Evolutionary conservation across 805 yeast genomes (phyloP).

Genomic region (Ogataea kodamae): DNA sequence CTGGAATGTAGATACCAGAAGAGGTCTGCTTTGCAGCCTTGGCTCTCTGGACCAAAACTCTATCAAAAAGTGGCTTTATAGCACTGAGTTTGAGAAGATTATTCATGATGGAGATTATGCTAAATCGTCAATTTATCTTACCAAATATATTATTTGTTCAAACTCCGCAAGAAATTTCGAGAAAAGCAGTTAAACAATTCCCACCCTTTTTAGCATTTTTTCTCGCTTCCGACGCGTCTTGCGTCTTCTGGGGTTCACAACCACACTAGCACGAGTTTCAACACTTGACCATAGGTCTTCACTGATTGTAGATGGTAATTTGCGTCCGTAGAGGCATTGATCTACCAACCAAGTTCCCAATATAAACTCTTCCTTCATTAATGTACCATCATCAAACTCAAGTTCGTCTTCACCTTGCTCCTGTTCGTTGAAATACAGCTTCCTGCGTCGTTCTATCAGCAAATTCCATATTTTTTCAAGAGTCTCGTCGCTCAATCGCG

Average conservation of each 20-base stretch:
- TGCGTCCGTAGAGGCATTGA: slow-evolving; percentile 91
- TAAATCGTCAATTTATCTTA: too few species aligned
- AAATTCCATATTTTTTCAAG: slow-evolving; percentile 70
- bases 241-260: slow-evolving; percentile 16
- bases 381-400: slow-evolving; percentile 72
- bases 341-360: slow-evolving; percentile 99
- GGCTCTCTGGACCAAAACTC: slow-evolving; percentile 91
- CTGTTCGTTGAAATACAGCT: slow-evolving; percentile 35
- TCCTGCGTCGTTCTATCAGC: slow-evolving; percentile 50
- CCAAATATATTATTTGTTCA: too few species aligned
- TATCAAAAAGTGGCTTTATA: slow-evolving; percentile 89
- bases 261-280: slow-evolving; percentile 32
- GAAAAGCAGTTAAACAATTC: slow-evolving; percentile 14
- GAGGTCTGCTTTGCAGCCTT: slow-evolving; percentile 92
- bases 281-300: slow-evolving; percentile 80
- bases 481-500: slow-evolving; percentile 62
- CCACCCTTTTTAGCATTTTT: slow-evolving; percentile 23
- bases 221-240: slow-evolving; percentile 16
- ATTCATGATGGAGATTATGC: slow-evolving; percentile 34
- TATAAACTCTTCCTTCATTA: slow-evolving; percentile 76
- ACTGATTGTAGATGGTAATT: slow-evolving; percentile 69
- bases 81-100: slow-evolving; percentile 75
- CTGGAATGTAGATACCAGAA: slow-evolving; percentile 91
- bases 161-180: slow-evolving; percentile 15
- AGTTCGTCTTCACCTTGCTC: slow-evolving; percentile 39